Percentiles rank a stretch among this genome's conserved stretches.
These are phyloP conservation scores for Meredithiella fracta DNA, from an alignment of 2,329 filamentous ascomycete genomes.

Conservation along the genomic window DNA sequence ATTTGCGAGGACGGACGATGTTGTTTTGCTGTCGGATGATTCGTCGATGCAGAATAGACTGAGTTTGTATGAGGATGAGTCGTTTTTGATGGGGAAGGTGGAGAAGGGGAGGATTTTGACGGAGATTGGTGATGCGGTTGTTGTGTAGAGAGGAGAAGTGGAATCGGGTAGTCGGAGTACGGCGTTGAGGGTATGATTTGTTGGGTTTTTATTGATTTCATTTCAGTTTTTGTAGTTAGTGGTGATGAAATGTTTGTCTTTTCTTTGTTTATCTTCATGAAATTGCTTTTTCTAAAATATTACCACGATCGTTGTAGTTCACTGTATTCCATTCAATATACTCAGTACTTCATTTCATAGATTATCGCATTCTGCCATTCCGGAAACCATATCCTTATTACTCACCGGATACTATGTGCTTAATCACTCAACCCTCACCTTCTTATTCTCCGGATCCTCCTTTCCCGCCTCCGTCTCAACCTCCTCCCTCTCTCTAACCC, in stretches of 20 bases:
- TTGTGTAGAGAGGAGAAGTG: background rate
- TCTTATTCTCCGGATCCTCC: slow-evolving; percentile 30
- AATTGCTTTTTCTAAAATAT: background rate
- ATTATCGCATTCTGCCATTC: too few relatives aligned
- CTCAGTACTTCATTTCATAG: too few relatives aligned
- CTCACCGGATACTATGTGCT: background rate
- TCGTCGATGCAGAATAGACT: slow-evolving; percentile 8
- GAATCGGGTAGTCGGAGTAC: too few relatives aligned
- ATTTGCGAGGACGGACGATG: slow-evolving; percentile 13
- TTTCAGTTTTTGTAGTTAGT: too few relatives aligned
- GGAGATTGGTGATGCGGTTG: background rate
- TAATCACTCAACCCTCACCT: slow-evolving; percentile 28
- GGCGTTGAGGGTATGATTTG: too few relatives aligned
- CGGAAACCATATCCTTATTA: background rate
- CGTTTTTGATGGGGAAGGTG: background rate
- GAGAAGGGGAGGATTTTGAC: background rate
- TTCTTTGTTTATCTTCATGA: too few relatives aligned
- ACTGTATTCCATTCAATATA: too few relatives aligned
- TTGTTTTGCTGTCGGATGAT: slow-evolving; percentile 12
- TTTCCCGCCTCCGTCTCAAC: slow-evolving; percentile 31
- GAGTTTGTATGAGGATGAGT: slow-evolving; percentile 8
- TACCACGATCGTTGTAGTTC: too few relatives aligned
- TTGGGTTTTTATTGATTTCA: too few relatives aligned
- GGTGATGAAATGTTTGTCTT: too few relatives aligned
- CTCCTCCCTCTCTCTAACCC: slow-evolving; percentile 37